Base-by-base conservation (phyloP, 73 alveolate species). In the Paramecium pentaurelia region DNA sequence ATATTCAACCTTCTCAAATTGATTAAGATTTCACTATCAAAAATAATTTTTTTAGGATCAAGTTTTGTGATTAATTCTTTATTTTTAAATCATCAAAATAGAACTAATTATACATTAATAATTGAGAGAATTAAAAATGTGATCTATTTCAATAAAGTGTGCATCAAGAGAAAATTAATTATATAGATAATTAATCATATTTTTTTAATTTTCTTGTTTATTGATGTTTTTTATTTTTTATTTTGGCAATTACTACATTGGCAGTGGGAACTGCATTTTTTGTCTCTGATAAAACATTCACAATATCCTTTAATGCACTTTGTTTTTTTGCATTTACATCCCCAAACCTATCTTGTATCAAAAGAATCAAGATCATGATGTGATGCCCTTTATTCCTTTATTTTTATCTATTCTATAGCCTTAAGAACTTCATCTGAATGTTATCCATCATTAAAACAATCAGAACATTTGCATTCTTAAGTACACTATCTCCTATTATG, bases 281-380 rank as follows among this genome's bases (percentile, higher is more conserved):
- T 75, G 40, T 75, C 2, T 37, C 88, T 75, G 25, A 75, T 75
- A 75, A n/a, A 75, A 20, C 88, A 75, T 40, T 75, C 88, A 38
- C 88, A 75, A 75, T 75, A 75, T 75, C 88, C 88, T 22, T 75
- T 75, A 2, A 75, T 36, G 49, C 88, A 75, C 20, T 75, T 12
- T 6, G 88, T 75, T 75, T 75, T 75, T 37, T 75, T 75, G 34
- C 88, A 75, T 34, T 75, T 75, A 20, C 88, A 75, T 75, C 88
- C 88, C 88, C 88, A 75, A 36, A 75, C 49, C 30, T 30, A 22
- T 75, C 60, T 34, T 6, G 88, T 75, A 10, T 75, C 88, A 75
- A 75, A 75, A n/a, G 58, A 37, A 75, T 75, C 88, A 22, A 75
- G 36, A 75, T 75, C 88, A 18, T 75, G 58, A 36, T 40, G 58